Evolutionary conservation across 805 yeast genomes (phyloP).

Genomic region (Saturnispora dispora): DNA sequence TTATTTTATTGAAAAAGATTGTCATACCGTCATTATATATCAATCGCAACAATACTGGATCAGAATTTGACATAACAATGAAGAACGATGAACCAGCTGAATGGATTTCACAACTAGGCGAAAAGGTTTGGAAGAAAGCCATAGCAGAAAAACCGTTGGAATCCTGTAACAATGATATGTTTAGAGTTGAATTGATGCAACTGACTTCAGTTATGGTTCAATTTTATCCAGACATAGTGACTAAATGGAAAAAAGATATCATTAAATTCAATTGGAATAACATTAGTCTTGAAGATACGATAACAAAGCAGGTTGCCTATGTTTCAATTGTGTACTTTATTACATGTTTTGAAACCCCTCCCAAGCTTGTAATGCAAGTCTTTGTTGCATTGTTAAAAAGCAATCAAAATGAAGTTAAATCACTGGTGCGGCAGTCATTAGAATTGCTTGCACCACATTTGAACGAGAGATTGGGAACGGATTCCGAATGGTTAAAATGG

Average conservation of each 20-base stretch:
- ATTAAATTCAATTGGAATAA: conserved; percentile 93
- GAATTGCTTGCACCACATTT: conserved; percentile 84
- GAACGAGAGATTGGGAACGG: conserved; percentile 55
- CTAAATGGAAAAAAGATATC: conserved; percentile 66
- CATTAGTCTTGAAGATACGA: conserved; percentile 78
- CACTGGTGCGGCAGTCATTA: conserved; percentile 76
- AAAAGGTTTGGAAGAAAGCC: conserved; percentile 64
- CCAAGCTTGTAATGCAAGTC: conserved; percentile 81
- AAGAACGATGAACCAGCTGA: conserved; percentile 26
- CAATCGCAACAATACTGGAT: conserved; percentile 45
- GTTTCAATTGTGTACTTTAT: conserved; percentile 82
- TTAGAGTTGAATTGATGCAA: conserved; percentile 70
- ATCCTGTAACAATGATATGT: conserved; percentile 64
- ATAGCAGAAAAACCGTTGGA: conserved; percentile 44
- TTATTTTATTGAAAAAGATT: conserved; percentile 52
- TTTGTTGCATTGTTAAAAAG: conserved; percentile 84
- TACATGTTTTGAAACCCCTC: conserved; percentile 79
- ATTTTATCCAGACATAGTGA: conserved; percentile 50
- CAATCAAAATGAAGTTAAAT: conserved; percentile 76
- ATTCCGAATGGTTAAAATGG: conserved; percentile 81
- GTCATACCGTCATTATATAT: conserved; percentile 57
- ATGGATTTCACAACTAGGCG: conserved; percentile 61
- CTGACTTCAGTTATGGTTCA: conserved; percentile 69
- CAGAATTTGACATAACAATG: conserved; percentile 16
- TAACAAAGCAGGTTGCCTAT: conserved; percentile 88